Percentiles rank a stretch among this genome's conserved stretches.
phyloP scores from a whole-genome alignment of 176 grass and related monocot genomes.

The Ensete glaucum region DNA sequence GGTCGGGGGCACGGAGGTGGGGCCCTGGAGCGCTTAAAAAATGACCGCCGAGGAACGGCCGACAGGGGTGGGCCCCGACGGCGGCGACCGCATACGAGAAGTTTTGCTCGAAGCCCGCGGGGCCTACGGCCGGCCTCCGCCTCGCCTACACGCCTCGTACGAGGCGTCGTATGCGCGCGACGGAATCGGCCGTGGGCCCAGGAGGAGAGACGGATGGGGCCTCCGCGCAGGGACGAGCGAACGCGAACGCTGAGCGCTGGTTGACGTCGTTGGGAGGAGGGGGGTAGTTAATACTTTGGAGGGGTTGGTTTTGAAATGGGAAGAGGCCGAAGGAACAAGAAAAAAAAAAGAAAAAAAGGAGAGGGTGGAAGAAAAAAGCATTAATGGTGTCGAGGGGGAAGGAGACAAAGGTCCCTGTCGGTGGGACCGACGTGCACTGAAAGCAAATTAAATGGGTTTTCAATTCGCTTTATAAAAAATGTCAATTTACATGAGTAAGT shows the following conservation, averaged over 20 bases:
- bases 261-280: neutral
- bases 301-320: neutral
- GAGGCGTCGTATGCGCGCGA: neutral
- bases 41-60: neutral
- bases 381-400: slow-evolving; percentile 3
- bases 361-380: neutral
- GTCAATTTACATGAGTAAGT: too few relatives aligned
- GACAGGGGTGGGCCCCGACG: neutral
- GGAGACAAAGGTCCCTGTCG: neutral
- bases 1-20: neutral
- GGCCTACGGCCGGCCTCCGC: too few relatives aligned
- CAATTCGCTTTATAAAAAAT: too few relatives aligned
- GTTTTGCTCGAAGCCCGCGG: neutral
- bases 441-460: too few relatives aligned
- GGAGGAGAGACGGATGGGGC: neutral
- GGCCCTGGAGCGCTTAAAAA: neutral
- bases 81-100: neutral
- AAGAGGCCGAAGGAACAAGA: neutral
- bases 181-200: neutral
- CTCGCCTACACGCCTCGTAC: neutral
- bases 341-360: too few relatives aligned
- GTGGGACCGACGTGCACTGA: neutral
- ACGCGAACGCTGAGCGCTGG: too few relatives aligned
- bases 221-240: neutral
- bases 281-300: neutral